Conservation (phyloP, 495 filamentous ascomycete genomes). For the Thermothielavioides terrestris region DNA sequence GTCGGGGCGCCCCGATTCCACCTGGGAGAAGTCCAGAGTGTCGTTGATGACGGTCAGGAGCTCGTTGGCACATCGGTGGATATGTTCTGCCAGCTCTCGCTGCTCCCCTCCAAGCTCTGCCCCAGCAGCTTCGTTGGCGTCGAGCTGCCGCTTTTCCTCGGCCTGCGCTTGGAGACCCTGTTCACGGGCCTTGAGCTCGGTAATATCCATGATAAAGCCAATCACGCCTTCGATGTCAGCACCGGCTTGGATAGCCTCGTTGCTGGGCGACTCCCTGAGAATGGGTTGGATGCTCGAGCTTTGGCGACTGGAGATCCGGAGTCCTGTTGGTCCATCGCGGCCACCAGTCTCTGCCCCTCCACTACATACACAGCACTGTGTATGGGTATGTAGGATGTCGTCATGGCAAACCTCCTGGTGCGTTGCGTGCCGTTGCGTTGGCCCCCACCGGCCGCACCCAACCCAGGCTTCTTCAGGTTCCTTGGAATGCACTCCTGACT, state of each 20-base stretch:
- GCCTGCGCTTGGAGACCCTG: slow-evolving; percentile 47
- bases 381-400: too few relatives aligned
- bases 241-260: slow-evolving; percentile 36
- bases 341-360: too few relatives aligned
- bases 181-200: slow-evolving; percentile 53
- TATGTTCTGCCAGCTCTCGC: slow-evolving; percentile 64
- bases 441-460: too few relatives aligned
- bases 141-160: slow-evolving; percentile 51
- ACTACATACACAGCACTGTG: too few relatives aligned
- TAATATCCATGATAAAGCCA: slow-evolving; percentile 60
- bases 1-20: slow-evolving; percentile 67
- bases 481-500: too few relatives aligned
- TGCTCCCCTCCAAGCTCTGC: slow-evolving; percentile 58
- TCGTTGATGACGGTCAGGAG: slow-evolving; percentile 87
- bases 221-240: slow-evolving; percentile 54
- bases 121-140: slow-evolving; percentile 59
- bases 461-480: too few relatives aligned
- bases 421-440: too few relatives aligned
- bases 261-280: slow-evolving; percentile 38
- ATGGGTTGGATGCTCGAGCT: slow-evolving; percentile 57
- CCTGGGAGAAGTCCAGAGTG: slow-evolving; percentile 80
- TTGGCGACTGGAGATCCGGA: too few relatives aligned
- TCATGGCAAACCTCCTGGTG: too few relatives aligned
- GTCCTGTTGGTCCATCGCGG: too few relatives aligned
- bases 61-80: slow-evolving; percentile 70